Evolutionary conservation across 177 flowering plant species (phyloP), one percentile per base, ranked within the genome.

Genomic region (Vitis hybrid): DNA sequence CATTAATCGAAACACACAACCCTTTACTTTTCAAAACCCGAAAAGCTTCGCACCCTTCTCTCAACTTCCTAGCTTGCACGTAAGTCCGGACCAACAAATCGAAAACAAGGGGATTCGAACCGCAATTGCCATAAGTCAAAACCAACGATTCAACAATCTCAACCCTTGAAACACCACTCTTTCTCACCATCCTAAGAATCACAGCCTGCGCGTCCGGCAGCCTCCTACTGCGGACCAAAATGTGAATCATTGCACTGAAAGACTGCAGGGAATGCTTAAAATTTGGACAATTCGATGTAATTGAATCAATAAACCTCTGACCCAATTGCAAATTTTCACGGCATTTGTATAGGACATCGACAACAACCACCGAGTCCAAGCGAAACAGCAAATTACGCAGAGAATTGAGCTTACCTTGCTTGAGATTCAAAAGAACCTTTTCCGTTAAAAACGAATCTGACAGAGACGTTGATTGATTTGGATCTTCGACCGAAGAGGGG

Each of bases 51-150:
- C 70, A 66, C 51, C 83, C 87, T 78, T 84, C 87, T 67, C 85
- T 79, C n/a, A 81, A 27, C 77, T 80, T 84, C 77, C 74, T 81
- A 69, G 85, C 83, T 52, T 84, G 97, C 70, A 90, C 92, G 71
- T 86, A 94, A 74, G 91, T 91, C 81, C 90, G 86, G 61, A 92
- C 72, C 78, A 94, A 74, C 75, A 94, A 82, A 89, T 92, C 97
- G 77, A 88, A 88, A 27, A 83, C 89, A 66, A 69, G 13, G 24
- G 65, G 60, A 74, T 60, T 84, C 21, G 88, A 87, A 62, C 89
- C 82, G 48, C 86, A 84, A 52, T 61, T 30, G 2, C 48, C 49
- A 77, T 66, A 74, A 9, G 81, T 83, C 18, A 76, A 80, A 24
- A 86, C 50, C 68, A 94, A 69, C 0, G 88, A 79, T n/a, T 87